phyloP scores from a whole-genome alignment of 306 rosid genomes.

The Crotalaria pallida region DNA sequence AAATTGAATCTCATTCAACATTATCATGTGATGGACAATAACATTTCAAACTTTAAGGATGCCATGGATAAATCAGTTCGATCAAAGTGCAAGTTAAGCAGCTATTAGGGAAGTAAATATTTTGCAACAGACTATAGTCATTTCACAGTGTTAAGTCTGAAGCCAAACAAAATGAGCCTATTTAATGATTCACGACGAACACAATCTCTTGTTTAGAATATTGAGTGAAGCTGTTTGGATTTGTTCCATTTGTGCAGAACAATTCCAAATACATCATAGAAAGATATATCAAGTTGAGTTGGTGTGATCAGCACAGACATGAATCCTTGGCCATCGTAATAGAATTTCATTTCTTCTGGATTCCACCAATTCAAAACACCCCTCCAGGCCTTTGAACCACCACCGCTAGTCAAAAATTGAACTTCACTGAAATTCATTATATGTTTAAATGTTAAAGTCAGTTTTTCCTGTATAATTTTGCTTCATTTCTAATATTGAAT shows the following conservation, averaged over 20 bases:
- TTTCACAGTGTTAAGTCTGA: no score
- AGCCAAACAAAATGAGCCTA: no score
- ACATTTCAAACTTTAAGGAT: no score
- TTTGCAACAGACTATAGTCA: no score
- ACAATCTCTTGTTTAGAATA: neutral
- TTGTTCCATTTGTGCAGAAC: conserved; percentile 53
- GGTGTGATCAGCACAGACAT: conserved; percentile 45
- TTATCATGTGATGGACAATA: no score
- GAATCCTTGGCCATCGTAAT: conserved; percentile 78
- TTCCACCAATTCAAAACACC: conserved; percentile 31
- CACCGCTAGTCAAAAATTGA: conserved; percentile 69
- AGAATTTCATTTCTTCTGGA: conserved; percentile 44
- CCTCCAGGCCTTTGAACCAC: conserved; percentile 79
- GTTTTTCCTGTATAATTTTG: neutral
- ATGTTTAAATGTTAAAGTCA: neutral
- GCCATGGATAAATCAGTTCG: no score
- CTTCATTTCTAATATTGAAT: neutral
- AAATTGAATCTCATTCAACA: no score
- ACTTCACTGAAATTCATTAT: conserved; percentile 37
- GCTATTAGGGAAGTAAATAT: no score
- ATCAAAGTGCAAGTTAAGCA: no score
- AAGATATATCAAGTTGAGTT: conserved; percentile 31
- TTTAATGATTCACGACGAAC: no score
- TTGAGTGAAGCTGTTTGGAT: conserved; percentile 20
- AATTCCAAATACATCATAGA: conserved; percentile 58